Base-by-base conservation (phyloP, 768 basidiomycete genomes). In the Kwoniella botswanensis region DNA sequence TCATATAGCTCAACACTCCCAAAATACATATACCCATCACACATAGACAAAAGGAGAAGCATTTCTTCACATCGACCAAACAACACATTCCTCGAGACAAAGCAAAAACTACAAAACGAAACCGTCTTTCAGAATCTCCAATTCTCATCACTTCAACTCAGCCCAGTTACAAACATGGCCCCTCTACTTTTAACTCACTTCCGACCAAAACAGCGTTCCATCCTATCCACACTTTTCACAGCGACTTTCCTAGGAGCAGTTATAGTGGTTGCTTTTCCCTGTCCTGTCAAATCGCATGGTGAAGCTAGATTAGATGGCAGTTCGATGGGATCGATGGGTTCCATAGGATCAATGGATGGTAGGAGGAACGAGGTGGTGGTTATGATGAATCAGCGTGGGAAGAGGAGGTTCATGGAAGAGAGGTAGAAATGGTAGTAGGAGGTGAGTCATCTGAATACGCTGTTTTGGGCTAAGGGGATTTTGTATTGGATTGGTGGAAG, bases 181-280 rank as follows among this genome's bases (percentile, higher is more conserved):
- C 83, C 83, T 17, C 75, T 84, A 1, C 77, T 82, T 26, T 71
- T 75, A 22, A 76, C 76, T 1, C 79, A 81, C 71, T 84, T 83
- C 72, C 72, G 76, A 66, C 80, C 80, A 21, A 64, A 66, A 22
- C 82, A 84, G 59, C 79, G 83, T 46, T 80, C 80, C 0, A 73
- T 83, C 44, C 77, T 84, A 68, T 82, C 82, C 1, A 77, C 79
- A 7, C 76, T 84, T 9, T 84, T 84, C 71, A 79, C 81, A 10
- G 79, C 80, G 26, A 83, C 82, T 12, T 84, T 84, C 66, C 80
- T 84, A 50, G 83, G 81, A 26, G 79, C 82, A 10, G 73, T 84
- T n/a, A 68, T 78, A 12, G 79, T 82, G 22, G 83, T 84, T 53
- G 78, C 80, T 3, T 79, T 84, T 65, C 83, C 83, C 4, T 84